Evolutionary conservation across 345 rosid genomes (phyloP), one percentile per base, ranked within the genome.

Genomic region (Brassica incana): DNA sequence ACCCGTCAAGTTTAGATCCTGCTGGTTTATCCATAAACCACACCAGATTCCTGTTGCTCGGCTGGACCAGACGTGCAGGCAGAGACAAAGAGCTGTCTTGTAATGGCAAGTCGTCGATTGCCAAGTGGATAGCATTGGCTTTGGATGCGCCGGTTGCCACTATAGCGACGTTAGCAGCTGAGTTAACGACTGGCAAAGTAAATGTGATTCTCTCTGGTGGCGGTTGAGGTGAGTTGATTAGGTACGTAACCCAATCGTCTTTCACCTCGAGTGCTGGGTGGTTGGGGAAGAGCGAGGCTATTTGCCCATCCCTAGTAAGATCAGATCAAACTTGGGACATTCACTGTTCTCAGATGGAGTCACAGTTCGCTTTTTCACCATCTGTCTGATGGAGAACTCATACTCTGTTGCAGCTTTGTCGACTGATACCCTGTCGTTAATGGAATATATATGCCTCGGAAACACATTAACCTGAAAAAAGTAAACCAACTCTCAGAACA

Each of bases 121-220:
- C 94, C 76, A 88, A 77, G 83, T 87, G 94, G 1, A 89, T 75
- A 43, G 91, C 89, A 69, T 88, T 90, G 29, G 99, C 91, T 84
- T 92, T 91, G 87, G 83, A 82, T 48, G 89, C 97, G 2, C 94
- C 97, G 2, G 91, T 77, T 75, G 88, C 95, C 0, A 91, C 92
- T 12, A 95, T 63, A 3, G 80, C 95, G 29, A 95, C 95, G 12
- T 84, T 89, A 63, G 97, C 85, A 33, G 99, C 94, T 1, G 97
- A 85, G 82, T 92, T 92, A 84, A 95, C 91, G 86, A 92, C 97
- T 0, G 97, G 97, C 75, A 95, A 72, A 64, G 97, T 95, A 82
- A 92, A 95, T 5, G 97, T 95, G 80, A 95, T 90, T 83, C 99
- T 91, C 88, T 92, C 97, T 0, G 94, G 94, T 20, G 99, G 97